Conservation (phyloP, 2,329 filamentous ascomycete species). For the Neofusicoccum laricinum region DNA sequence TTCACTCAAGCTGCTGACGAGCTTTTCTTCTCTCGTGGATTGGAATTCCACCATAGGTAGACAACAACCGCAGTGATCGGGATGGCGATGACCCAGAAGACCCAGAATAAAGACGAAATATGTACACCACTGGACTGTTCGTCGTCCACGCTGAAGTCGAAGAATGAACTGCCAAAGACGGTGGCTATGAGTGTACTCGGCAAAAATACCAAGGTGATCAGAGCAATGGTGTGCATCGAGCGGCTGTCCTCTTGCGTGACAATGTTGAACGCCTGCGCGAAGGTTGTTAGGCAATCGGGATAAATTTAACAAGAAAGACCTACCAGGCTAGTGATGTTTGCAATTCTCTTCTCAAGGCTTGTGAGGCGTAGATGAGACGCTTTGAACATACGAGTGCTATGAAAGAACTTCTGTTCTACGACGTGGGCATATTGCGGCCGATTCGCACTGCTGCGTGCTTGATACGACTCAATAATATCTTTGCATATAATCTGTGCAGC, state of each 20-base stretch:
- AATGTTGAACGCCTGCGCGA: conserved; percentile 33
- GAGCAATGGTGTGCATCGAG: conserved; percentile 47
- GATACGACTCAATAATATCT: conserved; percentile 23
- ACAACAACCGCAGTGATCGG: conserved; percentile 26
- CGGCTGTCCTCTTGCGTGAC: conserved; percentile 40
- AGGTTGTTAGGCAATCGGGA: neutral
- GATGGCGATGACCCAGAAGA: conserved; percentile 28
- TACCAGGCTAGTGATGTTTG: conserved; percentile 37
- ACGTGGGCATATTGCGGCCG: conserved; percentile 13
- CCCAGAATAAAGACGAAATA: conserved; percentile 30
- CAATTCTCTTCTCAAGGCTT: conserved; percentile 36
- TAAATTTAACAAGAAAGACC: neutral
- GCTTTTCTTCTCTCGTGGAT: neutral
- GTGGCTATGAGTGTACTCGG: conserved; percentile 36
- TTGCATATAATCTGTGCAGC: conserved; percentile 29
- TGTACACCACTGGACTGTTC: conserved; percentile 22
- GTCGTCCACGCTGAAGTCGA: conserved; percentile 24
- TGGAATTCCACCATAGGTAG: conserved; percentile 20
- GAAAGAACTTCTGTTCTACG: conserved; percentile 19
- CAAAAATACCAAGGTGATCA: conserved; percentile 44
- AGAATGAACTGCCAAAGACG: conserved; percentile 30
- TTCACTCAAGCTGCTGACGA: neutral
- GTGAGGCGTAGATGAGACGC: conserved; percentile 33
- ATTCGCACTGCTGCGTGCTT: neutral
- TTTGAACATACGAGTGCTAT: conserved; percentile 29